Conservation (phyloP, 176 grass and related monocot genomes). For the Echinochloa phyllopogon region DNA sequence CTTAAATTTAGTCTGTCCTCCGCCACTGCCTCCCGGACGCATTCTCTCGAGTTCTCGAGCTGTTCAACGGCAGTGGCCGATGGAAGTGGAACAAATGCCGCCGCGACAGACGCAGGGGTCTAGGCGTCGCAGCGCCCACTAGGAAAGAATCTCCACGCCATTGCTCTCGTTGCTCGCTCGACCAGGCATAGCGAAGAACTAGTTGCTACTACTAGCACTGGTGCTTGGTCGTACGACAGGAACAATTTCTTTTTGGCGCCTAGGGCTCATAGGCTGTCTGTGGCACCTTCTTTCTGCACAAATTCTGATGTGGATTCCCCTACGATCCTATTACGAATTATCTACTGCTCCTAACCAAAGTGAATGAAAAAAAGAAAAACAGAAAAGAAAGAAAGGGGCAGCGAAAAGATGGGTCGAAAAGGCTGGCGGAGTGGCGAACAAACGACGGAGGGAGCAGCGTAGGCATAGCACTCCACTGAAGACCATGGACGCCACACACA, state of each 20-base stretch:
- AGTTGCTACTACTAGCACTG: not conserved
- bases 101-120: not conserved
- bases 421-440: conserved; percentile 35
- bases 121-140: not conserved
- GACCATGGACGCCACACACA: not conserved
- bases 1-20: no score
- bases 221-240: not conserved
- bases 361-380: no score
- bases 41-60: not conserved
- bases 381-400: not conserved
- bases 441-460: conserved; percentile 1
- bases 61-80: conserved; percentile 22
- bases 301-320: conserved; percentile 48
- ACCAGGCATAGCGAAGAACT: not conserved
- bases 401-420: conserved; percentile 1
- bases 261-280: not conserved
- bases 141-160: not conserved
- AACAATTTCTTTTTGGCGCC: not conserved
- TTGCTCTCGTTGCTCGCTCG: not conserved
- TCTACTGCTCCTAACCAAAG: not conserved
- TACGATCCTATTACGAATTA: not conserved
- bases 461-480: conserved; percentile 26
- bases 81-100: not conserved
- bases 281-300: not conserved
- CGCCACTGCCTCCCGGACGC: no score